These are phyloP conservation scores for Candolleomyces efflorescens DNA, from an alignment of 768 basidiomycete genomes.

Conservation along the genomic window DNA sequence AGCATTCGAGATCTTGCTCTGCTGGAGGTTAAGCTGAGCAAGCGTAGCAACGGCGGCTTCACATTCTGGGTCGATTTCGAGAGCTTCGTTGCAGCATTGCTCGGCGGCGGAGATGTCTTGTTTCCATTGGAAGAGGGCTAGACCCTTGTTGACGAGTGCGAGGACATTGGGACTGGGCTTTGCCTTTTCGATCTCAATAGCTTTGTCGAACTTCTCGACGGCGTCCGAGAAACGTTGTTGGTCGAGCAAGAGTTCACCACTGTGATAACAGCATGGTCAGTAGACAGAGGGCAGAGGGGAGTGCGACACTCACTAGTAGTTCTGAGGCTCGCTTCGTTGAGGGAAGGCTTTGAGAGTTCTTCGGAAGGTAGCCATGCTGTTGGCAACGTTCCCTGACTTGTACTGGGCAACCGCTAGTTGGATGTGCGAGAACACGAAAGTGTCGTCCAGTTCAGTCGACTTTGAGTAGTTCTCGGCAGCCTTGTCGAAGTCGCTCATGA, in stretches of 20 bases:
- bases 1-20: constrained; percentile 83
- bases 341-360: constrained; percentile 83
- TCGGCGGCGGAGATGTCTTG: constrained; percentile 84
- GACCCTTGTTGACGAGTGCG: constrained; percentile 96
- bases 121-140: constrained; percentile 93
- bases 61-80: constrained; percentile 86
- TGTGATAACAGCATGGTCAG: constrained; percentile 24
- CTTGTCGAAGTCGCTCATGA: constrained; percentile 82
- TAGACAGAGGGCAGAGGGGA: not conserved
- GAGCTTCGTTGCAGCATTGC: constrained; percentile 80
- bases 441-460: constrained; percentile 80
- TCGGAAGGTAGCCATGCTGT: constrained; percentile 89
- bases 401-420: constrained; percentile 97
- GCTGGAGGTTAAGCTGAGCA: constrained; percentile 89
- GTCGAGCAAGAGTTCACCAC: constrained; percentile 92
- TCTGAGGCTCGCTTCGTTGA: constrained; percentile 81
- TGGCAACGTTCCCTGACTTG: constrained; percentile 74
- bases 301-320: constrained; percentile 75
- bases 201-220: constrained; percentile 88
- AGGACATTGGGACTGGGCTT: constrained; percentile 84
- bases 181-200: constrained; percentile 80
- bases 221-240: constrained; percentile 86
- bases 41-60: constrained; percentile 96
- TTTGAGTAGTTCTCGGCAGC: constrained; percentile 91
- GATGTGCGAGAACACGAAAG: constrained; percentile 96